These are phyloP conservation scores for Malania oleifera DNA, from an alignment of 164 flowering plant species.

Conservation along the genomic window DNA sequence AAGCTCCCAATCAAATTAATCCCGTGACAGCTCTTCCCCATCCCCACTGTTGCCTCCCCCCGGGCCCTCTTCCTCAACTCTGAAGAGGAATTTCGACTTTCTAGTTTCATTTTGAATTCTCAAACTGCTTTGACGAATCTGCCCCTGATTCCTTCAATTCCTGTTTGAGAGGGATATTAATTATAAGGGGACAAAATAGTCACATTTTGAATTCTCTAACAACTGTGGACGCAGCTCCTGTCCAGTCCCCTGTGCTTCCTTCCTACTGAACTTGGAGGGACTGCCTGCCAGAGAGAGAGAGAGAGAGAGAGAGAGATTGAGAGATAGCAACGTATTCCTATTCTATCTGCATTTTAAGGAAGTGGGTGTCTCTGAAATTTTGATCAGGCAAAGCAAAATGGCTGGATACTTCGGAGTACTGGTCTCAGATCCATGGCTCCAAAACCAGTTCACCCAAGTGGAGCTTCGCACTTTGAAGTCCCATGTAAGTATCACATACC, in stretches of 20 bases:
- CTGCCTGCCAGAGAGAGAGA: not conserved
- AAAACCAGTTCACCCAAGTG: constrained; percentile 89
- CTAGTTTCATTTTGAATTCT: too few relatives aligned
- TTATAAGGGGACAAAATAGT: constrained; percentile 32
- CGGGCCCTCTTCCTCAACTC: too few relatives aligned
- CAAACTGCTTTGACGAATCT: not conserved
- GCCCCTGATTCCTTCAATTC: not conserved
- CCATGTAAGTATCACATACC: constrained; percentile 33
- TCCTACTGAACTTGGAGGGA: too few relatives aligned
- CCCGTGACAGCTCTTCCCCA: too few relatives aligned
- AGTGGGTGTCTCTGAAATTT: too few relatives aligned
- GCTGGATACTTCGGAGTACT: constrained; percentile 68
- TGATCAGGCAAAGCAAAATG: constrained; percentile 35
- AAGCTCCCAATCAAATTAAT: too few relatives aligned
- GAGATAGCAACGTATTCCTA: not conserved
- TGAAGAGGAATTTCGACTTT: too few relatives aligned
- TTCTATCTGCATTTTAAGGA: too few relatives aligned
- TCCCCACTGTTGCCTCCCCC: too few relatives aligned
- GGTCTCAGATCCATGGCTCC: constrained; percentile 93
- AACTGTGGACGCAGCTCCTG: constrained; percentile 27
- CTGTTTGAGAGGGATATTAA: not conserved
- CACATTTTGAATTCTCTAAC: constrained; percentile 45
- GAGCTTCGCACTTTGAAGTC: constrained; percentile 79
- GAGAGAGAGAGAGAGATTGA: constrained; percentile 4
- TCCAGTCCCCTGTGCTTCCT: constrained; percentile 25